Percentiles rank a stretch among this genome's conserved stretches.
Evolutionary conservation across 169 alveolate species (phyloP).

Genomic region (Cyclospora cayetanensis): DNA sequence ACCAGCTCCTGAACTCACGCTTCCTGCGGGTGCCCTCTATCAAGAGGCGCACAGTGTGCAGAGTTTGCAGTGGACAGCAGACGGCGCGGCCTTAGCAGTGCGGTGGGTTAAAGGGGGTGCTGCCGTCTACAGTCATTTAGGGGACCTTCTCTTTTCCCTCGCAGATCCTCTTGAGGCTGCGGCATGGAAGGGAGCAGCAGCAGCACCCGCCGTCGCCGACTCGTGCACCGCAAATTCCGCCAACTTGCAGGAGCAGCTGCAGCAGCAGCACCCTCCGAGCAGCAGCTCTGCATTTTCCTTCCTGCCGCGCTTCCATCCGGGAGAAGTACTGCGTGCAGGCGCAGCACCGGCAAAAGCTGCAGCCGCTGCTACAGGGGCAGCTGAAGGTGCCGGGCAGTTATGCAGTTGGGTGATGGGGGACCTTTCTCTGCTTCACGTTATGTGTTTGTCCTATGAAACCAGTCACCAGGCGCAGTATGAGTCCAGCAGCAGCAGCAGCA

Average conservation of each 20-base stretch:
- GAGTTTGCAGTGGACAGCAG: constrained; percentile 57
- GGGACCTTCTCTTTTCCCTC: constrained; percentile 20
- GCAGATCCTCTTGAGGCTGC: constrained; percentile 1
- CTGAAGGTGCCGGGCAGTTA: constrained; percentile 51
- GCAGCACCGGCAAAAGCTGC: not conserved
- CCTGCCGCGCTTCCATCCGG: not conserved
- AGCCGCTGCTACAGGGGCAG: constrained; percentile 17
- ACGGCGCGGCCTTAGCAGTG: constrained; percentile 63
- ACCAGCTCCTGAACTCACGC: not conserved
- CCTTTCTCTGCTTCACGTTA: constrained; percentile 21
- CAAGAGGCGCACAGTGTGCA: constrained; percentile 1
- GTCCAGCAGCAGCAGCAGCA: too few species aligned
- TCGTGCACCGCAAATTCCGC: not conserved
- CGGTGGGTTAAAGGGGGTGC: constrained; percentile 45
- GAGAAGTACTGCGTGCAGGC: not conserved
- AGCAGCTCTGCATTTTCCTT: too few species aligned
- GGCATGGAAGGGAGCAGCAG: not conserved
- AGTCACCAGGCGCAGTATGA: too few species aligned
- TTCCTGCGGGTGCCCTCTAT: constrained; percentile 8
- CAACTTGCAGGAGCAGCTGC: not conserved
- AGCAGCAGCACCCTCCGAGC: too few species aligned
- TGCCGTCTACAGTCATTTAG: constrained; percentile 68
- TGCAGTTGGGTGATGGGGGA: constrained; percentile 45
- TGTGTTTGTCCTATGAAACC: too few species aligned
- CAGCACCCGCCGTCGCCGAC: not conserved